phyloP scores from a whole-genome alignment of 441 rosid species.

The Populus hybrid region DNA sequence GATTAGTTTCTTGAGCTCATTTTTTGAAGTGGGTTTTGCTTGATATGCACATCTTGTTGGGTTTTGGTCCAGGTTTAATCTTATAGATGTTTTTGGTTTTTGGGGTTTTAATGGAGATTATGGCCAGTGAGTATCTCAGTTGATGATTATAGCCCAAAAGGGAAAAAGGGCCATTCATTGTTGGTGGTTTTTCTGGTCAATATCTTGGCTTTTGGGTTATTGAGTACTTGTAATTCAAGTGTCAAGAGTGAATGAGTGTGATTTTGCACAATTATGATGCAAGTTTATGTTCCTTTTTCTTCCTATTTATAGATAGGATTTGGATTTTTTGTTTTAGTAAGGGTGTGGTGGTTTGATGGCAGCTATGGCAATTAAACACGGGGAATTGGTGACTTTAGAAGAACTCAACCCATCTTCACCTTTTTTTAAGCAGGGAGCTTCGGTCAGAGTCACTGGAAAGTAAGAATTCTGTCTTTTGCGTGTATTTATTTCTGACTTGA shows the following conservation, averaged over 20 bases:
- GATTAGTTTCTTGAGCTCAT: background rate
- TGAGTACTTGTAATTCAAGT: background rate
- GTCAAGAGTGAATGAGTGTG: background rate
- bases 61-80: background rate
- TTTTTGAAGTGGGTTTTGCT: background rate
- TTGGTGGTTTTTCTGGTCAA: background rate
- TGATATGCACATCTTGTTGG: background rate
- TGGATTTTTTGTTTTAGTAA: background rate
- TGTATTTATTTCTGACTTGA: background rate
- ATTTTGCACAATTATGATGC: background rate
- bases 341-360: constrained; percentile 36
- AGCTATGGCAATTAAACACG: constrained; percentile 35
- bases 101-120: background rate
- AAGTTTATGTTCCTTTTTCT: background rate
- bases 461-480: constrained; percentile 25
- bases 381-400: constrained; percentile 45
- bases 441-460: constrained; percentile 70
- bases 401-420: constrained; percentile 56
- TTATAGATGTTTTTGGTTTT: background rate
- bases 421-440: constrained; percentile 50
- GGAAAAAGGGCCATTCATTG: background rate
- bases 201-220: background rate
- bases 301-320: background rate
- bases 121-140: background rate
- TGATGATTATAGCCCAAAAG: background rate